These are phyloP conservation scores for Ettlia oleoabundans DNA, from an alignment of 139 green algal genomes.

Conservation along the genomic window DNA sequence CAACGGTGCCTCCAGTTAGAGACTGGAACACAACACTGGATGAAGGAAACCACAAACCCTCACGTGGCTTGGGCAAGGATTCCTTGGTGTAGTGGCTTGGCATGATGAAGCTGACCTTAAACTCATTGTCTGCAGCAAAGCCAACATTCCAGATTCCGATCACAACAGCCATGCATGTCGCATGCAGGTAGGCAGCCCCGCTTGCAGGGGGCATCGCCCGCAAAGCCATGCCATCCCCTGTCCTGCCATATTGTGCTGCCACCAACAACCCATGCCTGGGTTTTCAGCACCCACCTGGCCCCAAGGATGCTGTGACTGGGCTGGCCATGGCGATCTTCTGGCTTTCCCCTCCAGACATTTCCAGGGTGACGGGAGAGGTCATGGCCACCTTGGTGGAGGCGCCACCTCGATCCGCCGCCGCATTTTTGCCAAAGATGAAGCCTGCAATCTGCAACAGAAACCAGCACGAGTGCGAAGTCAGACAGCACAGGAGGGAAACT, in stretches of 20 bases:
- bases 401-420: background rate
- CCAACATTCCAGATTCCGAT: background rate
- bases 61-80: constrained; percentile 60
- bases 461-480: background rate
- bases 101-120: constrained; percentile 57
- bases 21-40: background rate
- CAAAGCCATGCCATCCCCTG: too few relatives aligned
- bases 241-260: too few relatives aligned
- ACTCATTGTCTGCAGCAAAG: background rate
- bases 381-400: constrained; percentile 70
- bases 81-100: constrained; percentile 52
- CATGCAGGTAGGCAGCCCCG: too few relatives aligned
- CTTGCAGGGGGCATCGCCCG: too few relatives aligned
- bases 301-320: constrained; percentile 39
- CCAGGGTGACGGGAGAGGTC: constrained; percentile 64
- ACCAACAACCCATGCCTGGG: background rate
- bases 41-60: background rate
- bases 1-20: too few relatives aligned
- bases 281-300: constrained; percentile 14
- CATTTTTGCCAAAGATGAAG: constrained; percentile 78
- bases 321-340: constrained; percentile 50
- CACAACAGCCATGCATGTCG: background rate
- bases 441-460: constrained; percentile 48
- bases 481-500: too few relatives aligned
- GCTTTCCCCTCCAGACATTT: constrained; percentile 34